Evolutionary conservation across 192 early-diverging fungal species (phyloP).

Genomic region (Paraglomus occultum): DNA sequence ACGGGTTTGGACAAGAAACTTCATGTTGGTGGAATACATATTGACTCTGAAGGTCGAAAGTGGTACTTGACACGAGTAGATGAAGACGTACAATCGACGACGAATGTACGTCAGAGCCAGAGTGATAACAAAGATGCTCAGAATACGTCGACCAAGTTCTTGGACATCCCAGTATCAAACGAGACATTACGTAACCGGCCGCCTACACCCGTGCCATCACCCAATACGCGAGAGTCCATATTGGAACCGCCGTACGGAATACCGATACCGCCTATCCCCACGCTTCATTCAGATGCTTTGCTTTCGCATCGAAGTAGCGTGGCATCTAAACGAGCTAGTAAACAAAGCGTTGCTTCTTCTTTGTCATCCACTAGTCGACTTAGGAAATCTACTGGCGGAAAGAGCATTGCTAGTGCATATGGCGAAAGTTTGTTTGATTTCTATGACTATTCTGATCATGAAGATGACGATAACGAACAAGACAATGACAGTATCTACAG

Average conservation of each 20-base stretch:
- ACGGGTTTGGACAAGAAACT: not conserved
- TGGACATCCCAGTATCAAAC: not conserved
- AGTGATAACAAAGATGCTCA: not conserved
- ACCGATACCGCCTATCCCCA: slow-evolving; percentile 30
- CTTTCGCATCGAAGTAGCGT: slow-evolving; percentile 4
- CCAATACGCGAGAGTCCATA: not conserved
- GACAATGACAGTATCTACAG: not conserved
- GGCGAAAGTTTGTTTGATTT: slow-evolving; percentile 29
- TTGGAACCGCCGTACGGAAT: slow-evolving; percentile 27
- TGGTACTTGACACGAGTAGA: slow-evolving; percentile 15
- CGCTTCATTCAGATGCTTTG: too few relatives aligned
- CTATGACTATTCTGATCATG: slow-evolving; percentile 28
- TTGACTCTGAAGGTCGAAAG: slow-evolving; percentile 16
- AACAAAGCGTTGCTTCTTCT: slow-evolving; percentile 13
- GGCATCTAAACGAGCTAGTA: slow-evolving; percentile 2
- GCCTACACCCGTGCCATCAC: slow-evolving; percentile 23
- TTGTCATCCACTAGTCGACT: slow-evolving; percentile 3
- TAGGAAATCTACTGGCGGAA: slow-evolving; percentile 23
- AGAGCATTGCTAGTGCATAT: slow-evolving; percentile 25
- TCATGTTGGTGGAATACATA: slow-evolving; percentile 1
- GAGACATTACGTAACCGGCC: slow-evolving; percentile 16
- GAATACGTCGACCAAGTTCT: slow-evolving; percentile 1
- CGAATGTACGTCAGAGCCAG: not conserved
- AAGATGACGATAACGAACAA: slow-evolving; percentile 23
- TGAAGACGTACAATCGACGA: not conserved